Evolutionary conservation across 257 asterid genomes (phyloP).

Genomic region (Capsicum baccatum): DNA sequence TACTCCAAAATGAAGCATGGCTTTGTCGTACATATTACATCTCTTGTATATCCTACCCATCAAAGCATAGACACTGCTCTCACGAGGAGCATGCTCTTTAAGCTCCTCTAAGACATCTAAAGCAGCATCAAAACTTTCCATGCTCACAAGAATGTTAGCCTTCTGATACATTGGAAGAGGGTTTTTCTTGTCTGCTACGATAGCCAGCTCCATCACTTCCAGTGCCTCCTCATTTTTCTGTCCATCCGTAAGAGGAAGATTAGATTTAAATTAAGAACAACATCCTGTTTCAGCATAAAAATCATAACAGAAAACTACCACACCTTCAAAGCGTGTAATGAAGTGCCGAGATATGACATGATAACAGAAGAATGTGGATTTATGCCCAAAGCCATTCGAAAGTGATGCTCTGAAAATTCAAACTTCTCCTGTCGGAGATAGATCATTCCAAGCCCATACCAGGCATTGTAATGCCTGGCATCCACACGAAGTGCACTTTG

Average conservation of each 20-base stretch:
- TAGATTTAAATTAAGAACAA: background rate
- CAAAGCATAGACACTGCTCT: constrained; percentile 89
- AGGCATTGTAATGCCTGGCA: constrained; percentile 93
- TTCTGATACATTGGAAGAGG: constrained; percentile 96
- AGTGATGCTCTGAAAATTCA: constrained; percentile 92
- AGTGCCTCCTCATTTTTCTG: constrained; percentile 86
- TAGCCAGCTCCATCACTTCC: constrained; percentile 89
- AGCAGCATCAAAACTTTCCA: constrained; percentile 83
- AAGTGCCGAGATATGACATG: constrained; percentile 93
- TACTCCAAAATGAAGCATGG: constrained; percentile 95
- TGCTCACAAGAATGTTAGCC: constrained; percentile 88
- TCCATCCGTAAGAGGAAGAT: constrained; percentile 26
- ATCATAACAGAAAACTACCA: constrained; percentile 21
- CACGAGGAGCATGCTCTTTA: constrained; percentile 87
- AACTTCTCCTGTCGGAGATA: constrained; percentile 93
- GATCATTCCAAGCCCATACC: constrained; percentile 99
- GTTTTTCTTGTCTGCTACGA: constrained; percentile 88
- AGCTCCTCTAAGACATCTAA: constrained; percentile 93
- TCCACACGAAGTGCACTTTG: constrained; percentile 85
- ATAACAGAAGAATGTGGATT: constrained; percentile 91
- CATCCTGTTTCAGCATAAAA: constrained; percentile 26
- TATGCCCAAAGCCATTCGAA: constrained; percentile 83
- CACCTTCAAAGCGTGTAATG: constrained; percentile 89
- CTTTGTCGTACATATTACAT: constrained; percentile 67
- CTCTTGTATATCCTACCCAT: constrained; percentile 94